Percentiles rank a stretch among this genome's conserved stretches.
These are phyloP conservation scores for Ustilago hordei DNA, from an alignment of 1,284 basidiomycete genomes.

Conservation along the genomic window DNA sequence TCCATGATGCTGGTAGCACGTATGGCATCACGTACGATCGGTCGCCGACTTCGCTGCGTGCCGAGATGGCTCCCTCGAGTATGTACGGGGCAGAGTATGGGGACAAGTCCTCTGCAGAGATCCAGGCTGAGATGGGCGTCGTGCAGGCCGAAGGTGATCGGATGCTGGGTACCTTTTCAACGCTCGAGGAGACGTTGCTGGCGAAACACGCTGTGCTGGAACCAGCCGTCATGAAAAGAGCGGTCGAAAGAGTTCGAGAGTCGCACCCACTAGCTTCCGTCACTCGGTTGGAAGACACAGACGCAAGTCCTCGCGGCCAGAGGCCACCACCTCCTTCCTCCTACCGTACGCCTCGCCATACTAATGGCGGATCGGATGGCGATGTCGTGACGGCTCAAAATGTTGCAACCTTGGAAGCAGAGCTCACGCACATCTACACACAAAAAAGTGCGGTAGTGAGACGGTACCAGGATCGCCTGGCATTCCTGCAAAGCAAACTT, in stretches of 20 bases:
- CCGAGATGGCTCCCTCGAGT: constrained; percentile 28
- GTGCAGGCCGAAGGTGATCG: constrained; percentile 55
- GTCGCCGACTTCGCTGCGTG: constrained; percentile 21
- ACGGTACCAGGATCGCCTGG: constrained; percentile 54
- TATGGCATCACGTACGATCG: not conserved
- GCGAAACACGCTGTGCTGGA: constrained; percentile 31
- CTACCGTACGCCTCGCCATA: constrained; percentile 13
- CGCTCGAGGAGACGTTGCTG: constrained; percentile 47
- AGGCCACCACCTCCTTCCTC: constrained; percentile 32
- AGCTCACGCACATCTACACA: constrained; percentile 38
- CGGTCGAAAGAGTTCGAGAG: constrained; percentile 14
- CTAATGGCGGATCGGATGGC: not conserved
- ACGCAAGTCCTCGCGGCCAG: not conserved
- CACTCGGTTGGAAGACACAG: not conserved
- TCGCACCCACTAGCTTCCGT: constrained; percentile 18
- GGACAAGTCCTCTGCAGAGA: constrained; percentile 48
- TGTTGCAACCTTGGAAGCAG: constrained; percentile 24
- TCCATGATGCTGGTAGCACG: constrained; percentile 23
- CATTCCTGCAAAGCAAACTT: constrained; percentile 54
- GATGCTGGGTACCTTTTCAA: constrained; percentile 49
- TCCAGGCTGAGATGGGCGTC: constrained; percentile 57
- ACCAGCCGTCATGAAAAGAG: constrained; percentile 6
- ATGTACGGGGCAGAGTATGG: constrained; percentile 55
- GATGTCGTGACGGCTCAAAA: constrained; percentile 3
- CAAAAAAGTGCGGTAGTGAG: constrained; percentile 46